Percentiles rank a stretch among this genome's conserved stretches.
Evolutionary conservation across 805 yeast genomes (phyloP).

Genomic region (Metschnikowia proteae): DNA sequence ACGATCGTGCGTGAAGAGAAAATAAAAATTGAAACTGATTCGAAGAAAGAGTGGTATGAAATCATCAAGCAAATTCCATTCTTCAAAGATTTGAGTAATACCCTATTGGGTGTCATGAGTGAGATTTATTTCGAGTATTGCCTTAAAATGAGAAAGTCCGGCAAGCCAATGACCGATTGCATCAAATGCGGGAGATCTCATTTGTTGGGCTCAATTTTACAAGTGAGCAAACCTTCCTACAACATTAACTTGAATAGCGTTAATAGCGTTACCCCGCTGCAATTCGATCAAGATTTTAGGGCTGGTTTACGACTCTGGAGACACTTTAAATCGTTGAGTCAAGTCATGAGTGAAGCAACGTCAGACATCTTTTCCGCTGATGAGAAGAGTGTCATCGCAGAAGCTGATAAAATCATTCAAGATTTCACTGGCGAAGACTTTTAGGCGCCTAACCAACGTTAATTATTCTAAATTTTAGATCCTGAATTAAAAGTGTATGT

Average conservation of each 20-base stretch:
- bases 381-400: conserved; percentile 21
- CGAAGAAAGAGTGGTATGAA: conserved; percentile 54
- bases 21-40: conserved; percentile 43
- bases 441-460: neutral
- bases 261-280: conserved; percentile 34
- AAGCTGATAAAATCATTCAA: conserved; percentile 23
- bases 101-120: conserved; percentile 58
- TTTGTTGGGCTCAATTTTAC: conserved; percentile 34
- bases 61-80: conserved; percentile 62
- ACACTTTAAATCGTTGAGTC: conserved; percentile 26
- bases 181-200: conserved; percentile 28
- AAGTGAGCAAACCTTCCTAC: conserved; percentile 34
- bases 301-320: conserved; percentile 36
- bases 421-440: neutral
- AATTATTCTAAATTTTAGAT: neutral
- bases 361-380: conserved; percentile 23
- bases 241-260: conserved; percentile 41
- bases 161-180: conserved; percentile 24
- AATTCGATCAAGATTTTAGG: conserved; percentile 29
- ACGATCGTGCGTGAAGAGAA: conserved; percentile 43
- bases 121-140: conserved; percentile 50
- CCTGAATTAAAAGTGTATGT: neutral
- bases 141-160: conserved; percentile 25
- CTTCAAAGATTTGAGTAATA: conserved; percentile 50
- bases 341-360: conserved; percentile 27